phyloP scores from a whole-genome alignment of 163 green algal genomes.

The Chloroidium sp. region DNA sequence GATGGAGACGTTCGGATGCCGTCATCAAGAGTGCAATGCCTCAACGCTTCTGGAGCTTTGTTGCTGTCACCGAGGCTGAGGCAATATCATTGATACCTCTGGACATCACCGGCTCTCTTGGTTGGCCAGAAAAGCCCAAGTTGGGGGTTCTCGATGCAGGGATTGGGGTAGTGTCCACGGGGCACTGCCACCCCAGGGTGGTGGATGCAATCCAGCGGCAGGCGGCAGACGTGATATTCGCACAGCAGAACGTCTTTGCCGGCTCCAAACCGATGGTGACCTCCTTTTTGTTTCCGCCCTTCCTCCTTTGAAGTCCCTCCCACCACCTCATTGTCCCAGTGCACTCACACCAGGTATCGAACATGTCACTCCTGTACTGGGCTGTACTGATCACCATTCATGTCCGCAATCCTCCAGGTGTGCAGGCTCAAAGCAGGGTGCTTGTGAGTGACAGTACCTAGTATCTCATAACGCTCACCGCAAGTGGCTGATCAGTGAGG shows the following conservation, averaged over 20 bases:
- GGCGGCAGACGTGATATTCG: slow-evolving; percentile 57
- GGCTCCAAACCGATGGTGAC: slow-evolving; percentile 20
- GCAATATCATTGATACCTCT: background rate
- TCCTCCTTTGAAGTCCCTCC: too few species aligned
- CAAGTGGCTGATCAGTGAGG: too few species aligned
- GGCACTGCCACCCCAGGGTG: slow-evolving; percentile 76
- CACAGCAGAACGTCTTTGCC: slow-evolving; percentile 76
- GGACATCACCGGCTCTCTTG: background rate
- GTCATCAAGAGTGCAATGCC: too few species aligned
- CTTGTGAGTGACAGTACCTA: too few species aligned
- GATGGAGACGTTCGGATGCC: too few species aligned
- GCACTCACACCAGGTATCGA: too few species aligned
- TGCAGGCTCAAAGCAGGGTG: too few species aligned
- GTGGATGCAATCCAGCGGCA: slow-evolving; percentile 65
- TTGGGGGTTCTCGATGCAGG: slow-evolving; percentile 21
- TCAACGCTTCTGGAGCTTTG: background rate
- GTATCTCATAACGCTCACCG: too few species aligned
- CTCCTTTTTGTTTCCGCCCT: background rate
- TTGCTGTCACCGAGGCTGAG: background rate
- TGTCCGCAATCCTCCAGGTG: too few species aligned
- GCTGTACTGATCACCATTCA: too few species aligned
- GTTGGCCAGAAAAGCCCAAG: background rate
- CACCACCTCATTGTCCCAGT: too few species aligned
- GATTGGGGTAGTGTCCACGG: slow-evolving; percentile 70
- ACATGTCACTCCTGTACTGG: too few species aligned